These are phyloP conservation scores for Cyclostephanos tholiformis DNA, from an alignment of 108 stramenopile species.

Conservation along the genomic window DNA sequence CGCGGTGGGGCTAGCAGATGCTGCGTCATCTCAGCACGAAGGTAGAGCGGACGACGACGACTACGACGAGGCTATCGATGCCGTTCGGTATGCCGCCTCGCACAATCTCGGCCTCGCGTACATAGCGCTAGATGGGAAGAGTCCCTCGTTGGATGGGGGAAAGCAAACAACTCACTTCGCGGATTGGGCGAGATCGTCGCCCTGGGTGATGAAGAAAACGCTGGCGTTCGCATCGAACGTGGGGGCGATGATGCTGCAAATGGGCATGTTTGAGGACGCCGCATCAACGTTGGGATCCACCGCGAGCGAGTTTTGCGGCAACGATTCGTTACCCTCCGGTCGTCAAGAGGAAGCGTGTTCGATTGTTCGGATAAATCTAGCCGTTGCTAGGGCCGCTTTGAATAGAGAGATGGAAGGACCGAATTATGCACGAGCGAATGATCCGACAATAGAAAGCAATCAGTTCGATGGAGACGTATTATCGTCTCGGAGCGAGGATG, in stretches of 20 bases:
- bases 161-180: conserved; percentile 20
- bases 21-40: not conserved
- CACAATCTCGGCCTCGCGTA: conserved; percentile 47
- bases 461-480: no score
- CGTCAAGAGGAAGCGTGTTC: conserved; percentile 30
- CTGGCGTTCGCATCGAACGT: conserved; percentile 22
- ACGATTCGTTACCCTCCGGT: not conserved
- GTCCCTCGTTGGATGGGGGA: not conserved
- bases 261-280: conserved; percentile 27
- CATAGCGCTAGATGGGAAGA: conserved; percentile 32
- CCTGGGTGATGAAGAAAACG: conserved; percentile 3
- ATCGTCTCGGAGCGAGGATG: not conserved
- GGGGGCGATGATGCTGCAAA: conserved; percentile 34
- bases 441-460: not conserved
- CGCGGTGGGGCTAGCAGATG: conserved; percentile 19
- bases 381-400: conserved; percentile 12
- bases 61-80: not conserved
- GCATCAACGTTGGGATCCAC: conserved; percentile 19
- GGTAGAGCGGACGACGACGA: not conserved
- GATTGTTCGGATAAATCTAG: conserved; percentile 34
- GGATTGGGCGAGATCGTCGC: conserved; percentile 17
- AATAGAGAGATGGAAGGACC: not conserved
- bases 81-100: conserved; percentile 28
- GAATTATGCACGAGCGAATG: not conserved
- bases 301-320: conserved; percentile 9